Evolutionary conservation across 2,329 filamentous ascomycete species (phyloP).

Genomic region (Fusarium hainanense): DNA sequence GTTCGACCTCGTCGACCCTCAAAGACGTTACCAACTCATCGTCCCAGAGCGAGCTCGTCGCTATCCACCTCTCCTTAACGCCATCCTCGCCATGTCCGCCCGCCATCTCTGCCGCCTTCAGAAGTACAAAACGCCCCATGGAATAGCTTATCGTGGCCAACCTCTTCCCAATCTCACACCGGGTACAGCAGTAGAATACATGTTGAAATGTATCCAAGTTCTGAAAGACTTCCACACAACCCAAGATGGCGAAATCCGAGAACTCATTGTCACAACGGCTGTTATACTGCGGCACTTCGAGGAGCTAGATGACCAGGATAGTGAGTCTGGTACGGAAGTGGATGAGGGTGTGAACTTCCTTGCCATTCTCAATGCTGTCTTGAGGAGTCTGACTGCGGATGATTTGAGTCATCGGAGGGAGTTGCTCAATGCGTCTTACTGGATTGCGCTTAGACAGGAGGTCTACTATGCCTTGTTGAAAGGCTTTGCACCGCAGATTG

Average conservation of each 20-base stretch:
- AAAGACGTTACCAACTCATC: slow-evolving; percentile 16
- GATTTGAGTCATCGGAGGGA: slow-evolving; percentile 28
- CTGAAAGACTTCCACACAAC: slow-evolving; percentile 38
- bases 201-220: slow-evolving; percentile 33
- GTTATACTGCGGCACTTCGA: slow-evolving; percentile 37
- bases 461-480: slow-evolving; percentile 31
- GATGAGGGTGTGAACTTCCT: slow-evolving; percentile 34
- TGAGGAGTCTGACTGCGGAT: slow-evolving; percentile 28
- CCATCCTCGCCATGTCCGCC: slow-evolving; percentile 33
- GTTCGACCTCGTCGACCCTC: slow-evolving; percentile 36
- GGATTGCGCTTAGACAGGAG: slow-evolving; percentile 38
- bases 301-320: slow-evolving; percentile 34
- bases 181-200: slow-evolving; percentile 34
- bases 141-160: slow-evolving; percentile 30
- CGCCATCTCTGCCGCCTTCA: slow-evolving; percentile 22
- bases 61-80: slow-evolving; percentile 30
- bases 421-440: slow-evolving; percentile 29
- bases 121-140: slow-evolving; percentile 14
- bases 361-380: slow-evolving; percentile 28
- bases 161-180: slow-evolving; percentile 14
- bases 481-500: slow-evolving; percentile 37
- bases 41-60: slow-evolving; percentile 33
- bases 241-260: slow-evolving; percentile 27
- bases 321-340: neutral
- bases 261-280: slow-evolving; percentile 29